phyloP scores from a whole-genome alignment of 2,329 filamentous ascomycete species.

The Fusarium tjaetaba region DNA sequence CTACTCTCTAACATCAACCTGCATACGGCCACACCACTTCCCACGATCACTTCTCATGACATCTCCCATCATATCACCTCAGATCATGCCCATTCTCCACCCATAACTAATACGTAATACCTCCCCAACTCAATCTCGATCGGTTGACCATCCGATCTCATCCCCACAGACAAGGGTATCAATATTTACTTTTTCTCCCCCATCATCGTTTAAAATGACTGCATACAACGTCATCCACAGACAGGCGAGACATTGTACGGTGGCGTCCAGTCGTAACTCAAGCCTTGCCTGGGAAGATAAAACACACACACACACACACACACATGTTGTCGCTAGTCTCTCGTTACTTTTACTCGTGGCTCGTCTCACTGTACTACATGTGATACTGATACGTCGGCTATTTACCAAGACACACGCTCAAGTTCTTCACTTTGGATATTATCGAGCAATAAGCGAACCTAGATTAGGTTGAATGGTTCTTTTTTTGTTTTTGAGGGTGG shows the following conservation, averaged over 20 bases:
- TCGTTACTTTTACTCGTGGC: constrained; percentile 31
- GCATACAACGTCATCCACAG: constrained; percentile 8
- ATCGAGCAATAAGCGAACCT: neutral
- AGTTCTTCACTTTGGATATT: neutral
- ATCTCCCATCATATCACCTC: neutral
- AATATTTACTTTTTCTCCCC: neutral
- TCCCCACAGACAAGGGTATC: neutral
- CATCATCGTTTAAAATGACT: neutral
- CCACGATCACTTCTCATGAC: neutral
- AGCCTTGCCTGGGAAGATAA: constrained; percentile 10
- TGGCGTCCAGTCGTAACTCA: constrained; percentile 34
- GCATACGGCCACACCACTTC: neutral
- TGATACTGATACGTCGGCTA: neutral
- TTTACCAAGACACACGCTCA: constrained; percentile 9
- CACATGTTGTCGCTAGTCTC: constrained; percentile 1
- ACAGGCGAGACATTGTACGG: constrained; percentile 34
- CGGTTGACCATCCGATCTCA: neutral
- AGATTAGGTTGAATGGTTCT: neutral
- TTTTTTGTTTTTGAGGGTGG: constrained; percentile 1
- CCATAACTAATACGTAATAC: neutral
- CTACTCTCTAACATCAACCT: neutral
- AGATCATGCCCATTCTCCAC: neutral
- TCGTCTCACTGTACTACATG: constrained; percentile 14
- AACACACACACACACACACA: neutral
- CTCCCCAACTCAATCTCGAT: neutral